phyloP scores from a whole-genome alignment of 2,329 filamentous ascomycete genomes.

The Fusarium musae region DNA sequence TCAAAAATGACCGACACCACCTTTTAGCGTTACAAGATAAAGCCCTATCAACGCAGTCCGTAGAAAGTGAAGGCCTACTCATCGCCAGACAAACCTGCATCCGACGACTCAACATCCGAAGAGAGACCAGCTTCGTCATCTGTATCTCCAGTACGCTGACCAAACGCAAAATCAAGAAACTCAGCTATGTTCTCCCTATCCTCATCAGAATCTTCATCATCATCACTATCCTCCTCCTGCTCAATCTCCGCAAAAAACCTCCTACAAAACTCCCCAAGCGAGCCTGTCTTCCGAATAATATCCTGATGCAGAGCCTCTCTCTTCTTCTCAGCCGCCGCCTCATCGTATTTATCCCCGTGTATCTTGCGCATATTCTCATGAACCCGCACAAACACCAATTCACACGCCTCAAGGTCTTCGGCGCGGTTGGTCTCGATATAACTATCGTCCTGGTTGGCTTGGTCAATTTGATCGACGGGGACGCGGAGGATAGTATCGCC shows the following conservation, averaged over 20 bases:
- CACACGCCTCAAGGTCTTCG: neutral
- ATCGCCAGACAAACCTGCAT: neutral
- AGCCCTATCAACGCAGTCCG: fast-evolving
- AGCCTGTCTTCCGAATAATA: neutral
- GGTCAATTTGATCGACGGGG: fast-evolving
- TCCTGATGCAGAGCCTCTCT: neutral
- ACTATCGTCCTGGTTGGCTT: neutral
- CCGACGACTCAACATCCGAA: neutral
- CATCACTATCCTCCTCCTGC: neutral
- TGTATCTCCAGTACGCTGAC: too few relatives aligned
- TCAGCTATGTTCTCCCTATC: neutral
- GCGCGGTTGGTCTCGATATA: neutral
- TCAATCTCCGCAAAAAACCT: neutral
- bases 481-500: neutral
- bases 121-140: neutral
- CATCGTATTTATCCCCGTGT: neutral
- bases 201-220: neutral
- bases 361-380: neutral
- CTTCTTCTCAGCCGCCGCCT: neutral
- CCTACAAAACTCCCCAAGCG: neutral
- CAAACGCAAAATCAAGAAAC: neutral
- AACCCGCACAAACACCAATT: neutral
- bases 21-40: fast-evolving
- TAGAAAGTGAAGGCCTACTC: fast-evolving
- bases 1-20: too few relatives aligned